Evolutionary conservation across 2,329 filamentous ascomycete genomes (phyloP), one percentile per base, ranked within the genome.

Genomic region (Calycina herbarum): DNA sequence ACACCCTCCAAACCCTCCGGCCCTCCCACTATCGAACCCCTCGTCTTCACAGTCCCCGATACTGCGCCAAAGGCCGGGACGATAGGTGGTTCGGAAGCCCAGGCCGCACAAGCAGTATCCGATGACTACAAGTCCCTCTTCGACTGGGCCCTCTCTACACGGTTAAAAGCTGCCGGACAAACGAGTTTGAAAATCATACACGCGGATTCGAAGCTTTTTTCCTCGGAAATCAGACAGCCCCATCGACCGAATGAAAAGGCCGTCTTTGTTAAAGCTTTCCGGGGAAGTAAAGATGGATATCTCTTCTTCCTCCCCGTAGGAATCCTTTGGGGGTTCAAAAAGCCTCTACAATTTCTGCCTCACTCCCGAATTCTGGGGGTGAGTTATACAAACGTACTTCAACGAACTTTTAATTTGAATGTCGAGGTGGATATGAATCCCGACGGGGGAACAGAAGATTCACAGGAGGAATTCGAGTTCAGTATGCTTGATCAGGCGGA

Each of bases 261-360:
- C 0, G 87, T 89, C 20, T 86, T 89, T 70, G 83, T 90, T 57
- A 86, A 85, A 71, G 88, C 84, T 1, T 89, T 89, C 76, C 81
- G 88, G 57, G 88, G 88, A 24, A 87, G 83, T 65, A 91, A 90
- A 74, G 88, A 91, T 66, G 88, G 88, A 0, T 89, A 83, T 69
- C 78, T 90, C 0, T 90, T 89, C 73, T 89, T 90, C 73, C 78
- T 91, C 17, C 83, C 86, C 38, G 86, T 81, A 31, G 88, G 88
- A 15, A 89, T 91, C 63, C 75, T 91, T 7, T 91, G 87, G 86
- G 87, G 82, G 0, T 91, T 88, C 79, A 90, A 89, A 77, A 91
- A 90, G 76, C 88, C 88, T 0, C 75, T 90, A 1, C 77, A 89
- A 27, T 90, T 89, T 70, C 79, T 90, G 5, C 86, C 87, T 4